Percentiles rank a stretch among this genome's conserved stretches.
Conservation (phyloP, 306 rosid species). For the Carpinus fangiana region DNA sequence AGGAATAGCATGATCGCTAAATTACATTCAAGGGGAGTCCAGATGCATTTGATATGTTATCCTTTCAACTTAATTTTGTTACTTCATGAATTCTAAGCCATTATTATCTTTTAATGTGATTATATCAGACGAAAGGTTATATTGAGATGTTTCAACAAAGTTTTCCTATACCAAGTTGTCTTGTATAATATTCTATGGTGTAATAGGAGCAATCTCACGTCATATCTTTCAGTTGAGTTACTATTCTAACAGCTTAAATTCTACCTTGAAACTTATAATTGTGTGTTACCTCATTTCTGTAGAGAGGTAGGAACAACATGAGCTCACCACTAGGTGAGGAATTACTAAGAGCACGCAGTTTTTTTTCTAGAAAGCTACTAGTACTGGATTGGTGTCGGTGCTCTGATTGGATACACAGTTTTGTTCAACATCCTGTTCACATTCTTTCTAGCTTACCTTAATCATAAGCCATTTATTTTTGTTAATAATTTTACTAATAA, state of each 20-base stretch:
- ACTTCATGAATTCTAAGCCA: neutral
- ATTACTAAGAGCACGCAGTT: constrained; percentile 63
- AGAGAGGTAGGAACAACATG: constrained; percentile 60
- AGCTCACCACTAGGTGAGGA: constrained; percentile 65
- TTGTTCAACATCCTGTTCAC: constrained; percentile 82
- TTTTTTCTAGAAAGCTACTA: constrained; percentile 79
- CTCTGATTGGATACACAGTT: constrained; percentile 89
- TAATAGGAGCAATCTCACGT: neutral
- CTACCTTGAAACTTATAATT: constrained; percentile 23
- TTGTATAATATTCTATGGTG: neutral
- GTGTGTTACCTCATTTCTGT: constrained; percentile 24
- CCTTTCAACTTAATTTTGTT: neutral
- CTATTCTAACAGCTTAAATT: constrained; percentile 20
- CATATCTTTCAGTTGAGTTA: neutral
- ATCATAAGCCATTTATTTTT: constrained; percentile 68
- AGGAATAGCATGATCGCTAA: neutral
- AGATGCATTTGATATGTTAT: constrained; percentile 4
- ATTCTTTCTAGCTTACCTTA: constrained; percentile 80
- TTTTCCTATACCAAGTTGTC: neutral
- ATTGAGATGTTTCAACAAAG: neutral
- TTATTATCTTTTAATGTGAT: neutral
- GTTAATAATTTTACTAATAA: constrained; percentile 22
- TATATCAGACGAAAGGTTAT: neutral
- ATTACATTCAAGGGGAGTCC: neutral
- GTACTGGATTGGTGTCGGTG: constrained; percentile 99